Evolutionary conservation across 2,329 filamentous ascomycete genomes (phyloP).

Genomic region (Aspergillus sp.): DNA sequence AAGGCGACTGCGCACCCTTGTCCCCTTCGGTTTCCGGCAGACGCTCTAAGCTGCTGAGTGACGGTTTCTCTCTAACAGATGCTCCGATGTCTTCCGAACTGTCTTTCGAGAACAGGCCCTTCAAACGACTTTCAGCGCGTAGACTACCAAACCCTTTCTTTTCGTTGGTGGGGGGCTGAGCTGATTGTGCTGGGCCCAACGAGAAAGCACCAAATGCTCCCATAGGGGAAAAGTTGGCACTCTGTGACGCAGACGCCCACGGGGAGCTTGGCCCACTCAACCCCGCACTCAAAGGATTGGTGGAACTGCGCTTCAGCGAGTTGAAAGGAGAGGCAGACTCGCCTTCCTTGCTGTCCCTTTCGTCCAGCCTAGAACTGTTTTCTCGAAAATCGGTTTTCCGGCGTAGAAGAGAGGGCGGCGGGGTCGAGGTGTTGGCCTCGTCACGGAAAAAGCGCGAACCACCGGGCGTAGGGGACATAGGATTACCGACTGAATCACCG

Average conservation of each 20-base stretch:
- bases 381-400: constrained; percentile 58
- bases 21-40: constrained; percentile 47
- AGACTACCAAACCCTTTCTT: constrained; percentile 65
- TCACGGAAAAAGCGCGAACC: constrained; percentile 42
- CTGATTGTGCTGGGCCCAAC: constrained; percentile 45
- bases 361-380: constrained; percentile 38
- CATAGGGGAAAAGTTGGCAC: constrained; percentile 62
- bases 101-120: constrained; percentile 75
- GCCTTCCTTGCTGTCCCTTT: constrained; percentile 44
- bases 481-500: constrained; percentile 57
- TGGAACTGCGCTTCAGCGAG: constrained; percentile 51
- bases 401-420: constrained; percentile 54
- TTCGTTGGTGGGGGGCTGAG: constrained; percentile 53
- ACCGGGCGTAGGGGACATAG: constrained; percentile 42
- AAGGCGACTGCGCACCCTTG: constrained; percentile 43
- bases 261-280: constrained; percentile 46
- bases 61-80: constrained; percentile 50
- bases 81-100: constrained; percentile 57
- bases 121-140: constrained; percentile 74
- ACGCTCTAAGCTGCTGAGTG: constrained; percentile 47
- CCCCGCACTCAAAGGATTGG: constrained; percentile 47
- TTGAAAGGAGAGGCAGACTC: constrained; percentile 43
- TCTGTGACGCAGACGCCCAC: constrained; percentile 55
- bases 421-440: constrained; percentile 51
- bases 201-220: constrained; percentile 89